Evolutionary conservation across 345 rosid genomes (phyloP), one percentile per base, ranked within the genome.

Genomic region (Sisymbrium irio): DNA sequence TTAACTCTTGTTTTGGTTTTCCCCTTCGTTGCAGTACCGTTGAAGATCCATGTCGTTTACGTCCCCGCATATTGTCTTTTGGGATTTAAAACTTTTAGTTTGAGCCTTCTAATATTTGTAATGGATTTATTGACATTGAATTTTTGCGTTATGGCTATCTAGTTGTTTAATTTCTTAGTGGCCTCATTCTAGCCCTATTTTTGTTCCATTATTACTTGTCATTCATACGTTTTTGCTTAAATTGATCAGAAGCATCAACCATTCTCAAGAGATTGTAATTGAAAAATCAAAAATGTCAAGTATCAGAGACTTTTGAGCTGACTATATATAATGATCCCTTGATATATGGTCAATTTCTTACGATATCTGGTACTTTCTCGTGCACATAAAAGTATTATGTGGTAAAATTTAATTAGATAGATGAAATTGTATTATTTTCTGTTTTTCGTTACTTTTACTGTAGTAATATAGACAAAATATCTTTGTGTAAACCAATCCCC

Each of bases 1-100:
- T 22, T 20, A 19, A 15, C 9, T 57, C 4, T 2, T 46, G 0
- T 15, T 3, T 5, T 15, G 39, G 9, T 62, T 61, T 61, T 32
- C 13, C 35, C 15, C 11, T 28, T 51, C 7, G 30, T 28, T 53
- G 69, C 69, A 72, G 76, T 72, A 72, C 62, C 69, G 76, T 72
- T 72, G 42, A 72, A 28, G 33, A 62, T 62, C 41, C 2, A 25
- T 51, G 36, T 11, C 14, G 56, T 9, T 14, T 28, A 7, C 27
- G 8, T 47, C 32, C 32, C 32, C 32, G 25, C 32, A 32, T 70
- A 7, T 4, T 35, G 6, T 8, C 55, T 5, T 49, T 39, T 25
- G 51, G 1, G 19, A 15, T 50, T 69, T 45, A 7, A 20, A 46
- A 6, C 3, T 1, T 22, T 37, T 36, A 10, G 75, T 1, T 22